These are phyloP conservation scores for Aspergillus sp. DNA, from an alignment of 2,329 filamentous ascomycete genomes.

Conservation along the genomic window DNA sequence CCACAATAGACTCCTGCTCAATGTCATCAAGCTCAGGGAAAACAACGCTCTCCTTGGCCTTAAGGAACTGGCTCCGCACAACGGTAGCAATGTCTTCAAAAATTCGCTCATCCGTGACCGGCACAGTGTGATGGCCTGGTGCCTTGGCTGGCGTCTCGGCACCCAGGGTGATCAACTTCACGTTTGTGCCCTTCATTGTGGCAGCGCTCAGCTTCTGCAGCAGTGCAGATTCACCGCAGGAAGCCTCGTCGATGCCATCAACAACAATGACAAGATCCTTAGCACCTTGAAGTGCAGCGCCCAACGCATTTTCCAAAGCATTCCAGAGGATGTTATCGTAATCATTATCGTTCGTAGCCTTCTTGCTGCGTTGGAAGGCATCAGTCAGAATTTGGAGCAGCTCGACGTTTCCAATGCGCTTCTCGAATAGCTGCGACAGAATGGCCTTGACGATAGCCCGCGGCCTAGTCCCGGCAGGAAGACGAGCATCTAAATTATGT, in stretches of 20 bases:
- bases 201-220: slow-evolving; percentile 31
- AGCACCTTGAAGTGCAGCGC: slow-evolving; percentile 29
- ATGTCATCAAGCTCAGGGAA: slow-evolving; percentile 33
- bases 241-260: slow-evolving; percentile 42
- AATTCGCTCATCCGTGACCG: slow-evolving; percentile 35
- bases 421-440: slow-evolving; percentile 41
- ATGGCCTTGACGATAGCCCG: slow-evolving; percentile 39
- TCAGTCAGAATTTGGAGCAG: slow-evolving; percentile 39
- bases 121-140: slow-evolving; percentile 22
- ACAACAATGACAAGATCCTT: slow-evolving; percentile 43
- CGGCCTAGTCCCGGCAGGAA: slow-evolving; percentile 34
- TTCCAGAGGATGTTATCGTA: slow-evolving; percentile 43
- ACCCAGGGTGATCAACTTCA: slow-evolving; percentile 38
- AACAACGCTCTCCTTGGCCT: slow-evolving; percentile 12
- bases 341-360: slow-evolving; percentile 25
- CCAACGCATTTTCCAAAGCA: slow-evolving; percentile 34
- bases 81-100: slow-evolving; percentile 42
- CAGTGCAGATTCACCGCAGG: slow-evolving; percentile 32
- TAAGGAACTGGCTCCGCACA: slow-evolving; percentile 28
- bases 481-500: slow-evolving; percentile 28
- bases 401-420: slow-evolving; percentile 43
- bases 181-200: slow-evolving; percentile 23
- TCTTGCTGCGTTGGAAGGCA: slow-evolving; percentile 31
- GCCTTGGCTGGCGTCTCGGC: slow-evolving; percentile 22
- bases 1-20: slow-evolving; percentile 37